Percentiles rank a stretch among this genome's conserved stretches.
Conservation (phyloP, 106 monocot species). For the Allium cepa region DNA sequence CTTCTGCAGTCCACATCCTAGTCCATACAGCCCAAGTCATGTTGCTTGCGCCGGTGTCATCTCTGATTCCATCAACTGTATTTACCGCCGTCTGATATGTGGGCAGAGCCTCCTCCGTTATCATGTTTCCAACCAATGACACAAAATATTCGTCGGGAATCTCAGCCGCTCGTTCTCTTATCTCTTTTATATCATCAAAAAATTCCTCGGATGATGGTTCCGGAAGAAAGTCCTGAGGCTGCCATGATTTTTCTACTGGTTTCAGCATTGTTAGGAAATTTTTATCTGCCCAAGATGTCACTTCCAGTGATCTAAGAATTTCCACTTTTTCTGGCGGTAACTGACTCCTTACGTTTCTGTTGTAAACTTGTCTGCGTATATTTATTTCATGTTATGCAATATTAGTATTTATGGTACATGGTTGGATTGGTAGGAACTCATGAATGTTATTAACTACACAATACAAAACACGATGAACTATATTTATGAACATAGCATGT, state of each 20-base stretch:
- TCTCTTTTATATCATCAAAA: slow-evolving; percentile 35
- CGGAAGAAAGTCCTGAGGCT: slow-evolving; percentile 58
- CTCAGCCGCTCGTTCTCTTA: slow-evolving; percentile 39
- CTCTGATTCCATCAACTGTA: slow-evolving; percentile 47
- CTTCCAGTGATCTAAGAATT: slow-evolving; percentile 36
- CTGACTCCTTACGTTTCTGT: not conserved
- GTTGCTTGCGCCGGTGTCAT: slow-evolving; percentile 55
- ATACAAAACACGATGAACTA: too few species aligned
- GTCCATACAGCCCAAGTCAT: slow-evolving; percentile 64
- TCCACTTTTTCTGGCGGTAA: slow-evolving; percentile 51
- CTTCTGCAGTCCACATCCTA: slow-evolving; percentile 62
- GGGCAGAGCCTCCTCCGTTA: slow-evolving; percentile 58
- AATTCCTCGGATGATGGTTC: slow-evolving; percentile 39
- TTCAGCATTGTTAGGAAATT: slow-evolving; percentile 41
- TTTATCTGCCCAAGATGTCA: slow-evolving; percentile 31
- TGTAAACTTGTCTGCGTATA: not conserved
- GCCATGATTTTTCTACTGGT: slow-evolving; percentile 63
- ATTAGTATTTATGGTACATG: not conserved
- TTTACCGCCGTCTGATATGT: slow-evolving; percentile 64
- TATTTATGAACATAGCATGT: too few species aligned
- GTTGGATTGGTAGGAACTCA: too few species aligned
- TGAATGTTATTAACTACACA: too few species aligned
- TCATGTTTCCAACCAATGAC: slow-evolving; percentile 57
- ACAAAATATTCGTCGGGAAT: slow-evolving; percentile 61
- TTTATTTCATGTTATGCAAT: not conserved